Percentiles rank a stretch among this genome's conserved stretches.
phyloP scores from a whole-genome alignment of 2,329 filamentous ascomycete genomes.

The Aureobasidium namibiae region DNA sequence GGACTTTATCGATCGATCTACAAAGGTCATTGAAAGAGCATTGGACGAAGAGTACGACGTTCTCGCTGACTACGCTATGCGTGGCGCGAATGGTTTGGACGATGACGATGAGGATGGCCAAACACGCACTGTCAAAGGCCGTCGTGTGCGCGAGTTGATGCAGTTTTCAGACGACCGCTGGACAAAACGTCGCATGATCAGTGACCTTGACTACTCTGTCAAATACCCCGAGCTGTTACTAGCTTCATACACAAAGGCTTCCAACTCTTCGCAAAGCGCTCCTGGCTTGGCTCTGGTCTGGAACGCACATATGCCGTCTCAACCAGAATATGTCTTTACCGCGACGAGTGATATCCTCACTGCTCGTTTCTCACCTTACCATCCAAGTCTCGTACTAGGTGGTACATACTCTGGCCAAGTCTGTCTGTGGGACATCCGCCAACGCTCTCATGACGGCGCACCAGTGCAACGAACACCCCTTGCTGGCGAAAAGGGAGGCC shows the following conservation, averaged over 20 bases:
- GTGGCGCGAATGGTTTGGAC: slow-evolving; percentile 64
- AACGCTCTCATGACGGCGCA: slow-evolving; percentile 52
- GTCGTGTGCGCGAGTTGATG: slow-evolving; percentile 75
- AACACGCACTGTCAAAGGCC: slow-evolving; percentile 60
- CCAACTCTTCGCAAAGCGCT: slow-evolving; percentile 65
- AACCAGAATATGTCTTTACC: slow-evolving; percentile 94
- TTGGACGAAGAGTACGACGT: slow-evolving; percentile 96
- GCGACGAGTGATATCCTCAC: slow-evolving; percentile 92
- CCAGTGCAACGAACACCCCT: slow-evolving; percentile 95
- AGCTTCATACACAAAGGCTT: slow-evolving; percentile 84
- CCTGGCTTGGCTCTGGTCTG: slow-evolving; percentile 92
- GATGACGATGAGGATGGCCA: slow-evolving; percentile 68
- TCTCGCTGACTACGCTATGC: slow-evolving; percentile 83
- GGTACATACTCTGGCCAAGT: slow-evolving; percentile 96
- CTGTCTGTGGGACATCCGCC: slow-evolving; percentile 88
- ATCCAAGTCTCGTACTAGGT: slow-evolving; percentile 90
- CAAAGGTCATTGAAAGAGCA: slow-evolving; percentile 92
- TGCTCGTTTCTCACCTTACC: slow-evolving; percentile 97
- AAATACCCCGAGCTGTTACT: slow-evolving; percentile 91
- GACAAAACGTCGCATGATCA: slow-evolving; percentile 97
- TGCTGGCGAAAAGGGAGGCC: slow-evolving; percentile 69
- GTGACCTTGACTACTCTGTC: slow-evolving; percentile 87
- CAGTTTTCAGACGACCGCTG: slow-evolving; percentile 94
- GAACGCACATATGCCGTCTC: slow-evolving; percentile 90
- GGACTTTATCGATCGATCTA: slow-evolving; percentile 90